A percentile compares a stretch with the other conserved stretches of the same genome.
Conservation (phyloP, 768 basidiomycete genomes). For the Kwoniella botswanensis region DNA sequence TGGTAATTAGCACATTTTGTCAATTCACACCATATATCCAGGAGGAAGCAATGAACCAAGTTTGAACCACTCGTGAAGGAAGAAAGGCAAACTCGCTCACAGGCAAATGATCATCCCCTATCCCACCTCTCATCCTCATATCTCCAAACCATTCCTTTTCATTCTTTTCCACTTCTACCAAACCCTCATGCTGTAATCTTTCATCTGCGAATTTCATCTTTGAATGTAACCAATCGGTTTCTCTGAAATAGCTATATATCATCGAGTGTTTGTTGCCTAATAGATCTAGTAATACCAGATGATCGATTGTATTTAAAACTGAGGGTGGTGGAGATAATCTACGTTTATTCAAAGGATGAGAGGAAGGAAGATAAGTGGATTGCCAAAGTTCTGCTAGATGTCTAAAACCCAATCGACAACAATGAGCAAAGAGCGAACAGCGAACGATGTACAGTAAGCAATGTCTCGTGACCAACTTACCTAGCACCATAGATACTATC, state of each 20-base stretch:
- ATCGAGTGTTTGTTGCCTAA: conserved; percentile 76
- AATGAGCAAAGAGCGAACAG: background rate
- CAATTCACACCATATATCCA: too few species aligned
- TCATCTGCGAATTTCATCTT: conserved; percentile 73
- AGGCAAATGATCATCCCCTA: conserved; percentile 93
- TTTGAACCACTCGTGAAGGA: background rate
- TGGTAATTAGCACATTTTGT: too few species aligned
- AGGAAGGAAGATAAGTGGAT: conserved; percentile 66
- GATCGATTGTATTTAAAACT: conserved; percentile 79
- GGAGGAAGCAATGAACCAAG: background rate
- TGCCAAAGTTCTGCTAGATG: conserved; percentile 89
- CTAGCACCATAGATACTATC: conserved; percentile 96
- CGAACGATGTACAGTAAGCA: background rate
- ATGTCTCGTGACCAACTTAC: conserved; percentile 60
- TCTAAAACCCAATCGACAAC: conserved; percentile 59
- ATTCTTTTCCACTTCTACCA: conserved; percentile 60
- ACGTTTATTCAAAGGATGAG: conserved; percentile 64
- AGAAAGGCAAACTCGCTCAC: conserved; percentile 35
- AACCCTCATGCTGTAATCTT: conserved; percentile 70
- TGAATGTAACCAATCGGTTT: conserved; percentile 94
- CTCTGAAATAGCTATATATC: conserved; percentile 79
- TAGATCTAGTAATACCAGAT: conserved; percentile 89
- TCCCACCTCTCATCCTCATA: conserved; percentile 57
- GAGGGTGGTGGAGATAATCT: conserved; percentile 63
- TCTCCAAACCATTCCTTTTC: conserved; percentile 45